These are phyloP conservation scores for Blakeslea trispora DNA, from an alignment of 371 early-diverging fungal species.

Conservation along the genomic window DNA sequence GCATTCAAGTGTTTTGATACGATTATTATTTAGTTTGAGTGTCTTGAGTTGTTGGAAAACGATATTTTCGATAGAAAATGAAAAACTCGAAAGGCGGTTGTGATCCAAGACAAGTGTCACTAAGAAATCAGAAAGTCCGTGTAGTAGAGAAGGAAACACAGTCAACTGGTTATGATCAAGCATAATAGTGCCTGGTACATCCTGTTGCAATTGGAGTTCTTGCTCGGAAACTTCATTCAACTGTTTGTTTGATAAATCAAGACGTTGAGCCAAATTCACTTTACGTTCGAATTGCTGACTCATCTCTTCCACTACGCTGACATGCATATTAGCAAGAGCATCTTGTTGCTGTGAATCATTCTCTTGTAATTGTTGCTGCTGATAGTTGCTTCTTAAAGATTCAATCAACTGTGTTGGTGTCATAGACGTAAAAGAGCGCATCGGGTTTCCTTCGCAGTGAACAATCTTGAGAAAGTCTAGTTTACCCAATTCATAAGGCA, in stretches of 20 bases:
- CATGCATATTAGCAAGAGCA: no score
- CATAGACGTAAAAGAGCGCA: constrained; percentile 51
- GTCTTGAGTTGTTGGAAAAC: constrained; percentile 45
- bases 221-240: constrained; percentile 37
- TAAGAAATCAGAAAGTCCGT: constrained; percentile 27
- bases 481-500: constrained; percentile 60
- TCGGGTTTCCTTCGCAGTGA: constrained; percentile 60
- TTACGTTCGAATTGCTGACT: constrained; percentile 6
- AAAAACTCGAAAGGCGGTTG: constrained; percentile 50
- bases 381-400: constrained; percentile 38
- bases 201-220: constrained; percentile 20
- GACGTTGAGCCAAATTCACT: constrained; percentile 28
- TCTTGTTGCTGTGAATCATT: background rate
- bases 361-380: constrained; percentile 13
- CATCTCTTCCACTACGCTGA: background rate
- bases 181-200: constrained; percentile 21
- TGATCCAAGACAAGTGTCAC: constrained; percentile 53
- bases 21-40: constrained; percentile 58
- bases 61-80: constrained; percentile 30
- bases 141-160: constrained; percentile 38
- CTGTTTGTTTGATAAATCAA: constrained; percentile 46
- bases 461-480: constrained; percentile 51
- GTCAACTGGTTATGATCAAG: constrained; percentile 50
- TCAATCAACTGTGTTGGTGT: constrained; percentile 53
- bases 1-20: constrained; percentile 33